Evolutionary conservation across 148 eudicot species (phyloP).

Genomic region (Simmondsia chinensis): DNA sequence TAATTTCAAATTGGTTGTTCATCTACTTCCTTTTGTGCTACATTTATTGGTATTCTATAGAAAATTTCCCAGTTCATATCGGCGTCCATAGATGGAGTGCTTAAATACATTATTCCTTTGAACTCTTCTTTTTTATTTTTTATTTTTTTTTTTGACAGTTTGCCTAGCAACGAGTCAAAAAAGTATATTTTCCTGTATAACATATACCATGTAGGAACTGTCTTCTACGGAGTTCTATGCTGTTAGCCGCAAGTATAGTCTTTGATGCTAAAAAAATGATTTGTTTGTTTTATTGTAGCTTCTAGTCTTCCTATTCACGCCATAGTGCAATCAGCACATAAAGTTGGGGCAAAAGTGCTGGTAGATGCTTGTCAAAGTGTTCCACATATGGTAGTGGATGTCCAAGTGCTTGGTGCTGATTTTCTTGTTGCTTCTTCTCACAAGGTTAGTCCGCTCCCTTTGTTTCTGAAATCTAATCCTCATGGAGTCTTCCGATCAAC

Average conservation of each 20-base stretch:
- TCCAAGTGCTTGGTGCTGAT: constrained; percentile 76
- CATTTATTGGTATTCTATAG: background rate
- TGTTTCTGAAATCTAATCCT: constrained; percentile 10
- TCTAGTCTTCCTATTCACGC: constrained; percentile 80
- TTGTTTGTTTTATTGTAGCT: constrained; percentile 32
- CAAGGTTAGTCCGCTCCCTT: constrained; percentile 51
- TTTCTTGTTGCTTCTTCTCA: constrained; percentile 99
- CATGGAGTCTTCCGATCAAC: constrained; percentile 19
- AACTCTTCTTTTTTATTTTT: constrained; percentile 5
- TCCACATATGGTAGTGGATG: constrained; percentile 98
- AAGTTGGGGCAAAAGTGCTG: constrained; percentile 83
- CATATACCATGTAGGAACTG: too few species aligned
- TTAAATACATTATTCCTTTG: too few species aligned
- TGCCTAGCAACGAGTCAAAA: too few species aligned
- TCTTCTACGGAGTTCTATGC: too few species aligned
- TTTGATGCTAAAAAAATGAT: too few species aligned
- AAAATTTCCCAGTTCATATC: background rate
- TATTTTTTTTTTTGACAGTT: background rate
- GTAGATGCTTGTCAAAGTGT: constrained; percentile 99
- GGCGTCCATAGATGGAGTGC: too few species aligned
- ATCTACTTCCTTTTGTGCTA: background rate
- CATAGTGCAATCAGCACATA: constrained; percentile 74
- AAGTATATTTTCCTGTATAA: too few species aligned
- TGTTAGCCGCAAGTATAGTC: too few species aligned
- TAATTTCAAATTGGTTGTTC: background rate